Base-by-base conservation (phyloP, 129 eudicot species). In the Pulicaria dysenterica region DNA sequence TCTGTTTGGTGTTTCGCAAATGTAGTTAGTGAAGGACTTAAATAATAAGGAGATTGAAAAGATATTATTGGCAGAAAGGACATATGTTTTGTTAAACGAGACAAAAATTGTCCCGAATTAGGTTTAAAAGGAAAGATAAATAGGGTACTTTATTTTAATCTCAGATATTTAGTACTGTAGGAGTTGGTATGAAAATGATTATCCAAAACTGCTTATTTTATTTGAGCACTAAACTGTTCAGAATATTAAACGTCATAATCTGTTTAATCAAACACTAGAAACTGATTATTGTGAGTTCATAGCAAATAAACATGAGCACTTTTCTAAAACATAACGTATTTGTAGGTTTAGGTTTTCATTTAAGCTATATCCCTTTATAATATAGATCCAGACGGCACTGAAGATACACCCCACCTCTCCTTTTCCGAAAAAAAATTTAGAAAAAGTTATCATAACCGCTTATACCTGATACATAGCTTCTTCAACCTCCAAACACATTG, bases 401-500 rank as follows among this genome's bases (percentile, higher is more conserved):
- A 59, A 8, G 5, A 44, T 36, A 34, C 64, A 1, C 31, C 31
- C 31, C n/a, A n/a, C n/a, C n/a, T n/a, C n/a, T n/a, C n/a, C n/a
- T n/a, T n/a, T n/a, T 24, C 2, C 31, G 1, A 24, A 24, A 24
- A 24, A 24, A 24, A 24, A 24, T 24, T 24, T 24, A 43, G 46
- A 42, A 42, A 42, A 42, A 43, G 6, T 3, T 11, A 34, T 36
- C 24, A 45, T 55, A 10, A 50, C 8, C 6, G 24, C 14, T 19
- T 50, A 70, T 84, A 91, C 97, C 95, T 91, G 77, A 68, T 73
- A 83, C 92, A 91, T 81, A 67, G 81, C 83, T 80, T 89, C 97
- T 84, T 91, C 97, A 54, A 86, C 89, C 85, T 91, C 97, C 90
- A 91, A 73, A 76, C 93, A 91, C 97, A 91, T 86, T 43, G 97